phyloP scores from a whole-genome alignment of 148 eudicot species.

The Spergularia marina region DNA sequence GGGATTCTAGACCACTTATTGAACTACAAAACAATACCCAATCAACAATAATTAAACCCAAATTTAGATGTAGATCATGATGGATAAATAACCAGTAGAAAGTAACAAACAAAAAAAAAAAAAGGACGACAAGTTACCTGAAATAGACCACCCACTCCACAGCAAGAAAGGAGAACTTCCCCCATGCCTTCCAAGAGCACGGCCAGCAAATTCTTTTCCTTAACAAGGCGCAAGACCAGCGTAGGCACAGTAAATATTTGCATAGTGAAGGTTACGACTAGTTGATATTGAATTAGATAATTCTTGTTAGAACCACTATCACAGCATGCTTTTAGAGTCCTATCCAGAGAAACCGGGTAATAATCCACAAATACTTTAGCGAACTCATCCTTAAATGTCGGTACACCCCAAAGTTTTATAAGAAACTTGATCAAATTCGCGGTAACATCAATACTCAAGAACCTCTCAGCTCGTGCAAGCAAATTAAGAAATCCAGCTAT shows the following conservation, averaged over 20 bases:
- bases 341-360: slow-evolving; percentile 60
- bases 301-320: slow-evolving; percentile 17
- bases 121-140: slow-evolving; percentile 46
- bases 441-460: slow-evolving; percentile 44
- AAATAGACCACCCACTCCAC: slow-evolving; percentile 67
- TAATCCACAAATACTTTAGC: slow-evolving; percentile 69
- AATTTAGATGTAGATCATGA: not conserved
- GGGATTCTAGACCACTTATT: slow-evolving; percentile 62
- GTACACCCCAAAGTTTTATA: slow-evolving; percentile 85
- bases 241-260: slow-evolving; percentile 97
- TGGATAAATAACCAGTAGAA: too few species aligned
- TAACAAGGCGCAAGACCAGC: slow-evolving; percentile 76
- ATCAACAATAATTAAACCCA: not conserved
- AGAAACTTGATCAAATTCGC: slow-evolving; percentile 78
- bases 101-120: not conserved
- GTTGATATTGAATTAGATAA: slow-evolving; percentile 46
- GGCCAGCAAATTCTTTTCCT: slow-evolving; percentile 68
- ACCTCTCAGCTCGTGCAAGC: slow-evolving; percentile 77
- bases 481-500: slow-evolving; percentile 55
- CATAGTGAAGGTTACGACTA: slow-evolving; percentile 68
- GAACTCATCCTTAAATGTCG: slow-evolving; percentile 79
- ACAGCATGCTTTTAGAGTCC: slow-evolving; percentile 46
- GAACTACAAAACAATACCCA: slow-evolving; percentile 51
- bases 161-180: slow-evolving; percentile 52
- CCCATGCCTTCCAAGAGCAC: slow-evolving; percentile 67